phyloP scores from a whole-genome alignment of 352 stramenopile genomes.

The Proteromonas lacertae region DNA sequence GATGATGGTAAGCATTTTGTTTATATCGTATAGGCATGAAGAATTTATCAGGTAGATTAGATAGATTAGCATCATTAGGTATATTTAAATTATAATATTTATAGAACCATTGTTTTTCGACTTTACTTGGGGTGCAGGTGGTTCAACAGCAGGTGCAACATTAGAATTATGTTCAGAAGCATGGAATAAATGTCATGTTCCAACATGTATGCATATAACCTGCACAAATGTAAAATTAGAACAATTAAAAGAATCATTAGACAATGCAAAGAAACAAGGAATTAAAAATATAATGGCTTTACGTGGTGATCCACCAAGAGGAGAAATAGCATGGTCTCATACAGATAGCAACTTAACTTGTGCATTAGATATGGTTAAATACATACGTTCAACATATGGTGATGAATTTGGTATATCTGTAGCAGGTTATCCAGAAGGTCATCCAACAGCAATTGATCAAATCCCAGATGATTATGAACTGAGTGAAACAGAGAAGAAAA shows the following conservation, averaged over 20 bases:
- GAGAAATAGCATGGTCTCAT: constrained; percentile 43
- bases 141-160: constrained; percentile 69
- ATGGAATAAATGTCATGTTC: constrained; percentile 21
- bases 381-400: constrained; percentile 66
- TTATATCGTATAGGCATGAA: too few species aligned
- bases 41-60: too few species aligned
- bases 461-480: not conserved
- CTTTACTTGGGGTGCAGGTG: constrained; percentile 92
- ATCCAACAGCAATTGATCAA: constrained; percentile 41
- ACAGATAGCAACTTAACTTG: constrained; percentile 39
- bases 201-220: constrained; percentile 39
- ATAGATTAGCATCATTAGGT: too few species aligned
- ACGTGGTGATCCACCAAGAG: constrained; percentile 63
- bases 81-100: constrained; percentile 32
- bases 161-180: constrained; percentile 43
- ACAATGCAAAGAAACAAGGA: constrained; percentile 43
- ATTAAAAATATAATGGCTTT: constrained; percentile 93
- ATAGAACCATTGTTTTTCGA: constrained; percentile 79
- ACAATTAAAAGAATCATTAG: constrained; percentile 57
- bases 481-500: not conserved
- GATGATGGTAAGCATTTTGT: too few species aligned
- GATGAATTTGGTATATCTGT: constrained; percentile 80
- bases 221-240: constrained; percentile 86
- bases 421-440: constrained; percentile 84
- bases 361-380: constrained; percentile 33